Conservation (phyloP, 805 yeast species). For the Schwanniomyces vanrijiae region DNA sequence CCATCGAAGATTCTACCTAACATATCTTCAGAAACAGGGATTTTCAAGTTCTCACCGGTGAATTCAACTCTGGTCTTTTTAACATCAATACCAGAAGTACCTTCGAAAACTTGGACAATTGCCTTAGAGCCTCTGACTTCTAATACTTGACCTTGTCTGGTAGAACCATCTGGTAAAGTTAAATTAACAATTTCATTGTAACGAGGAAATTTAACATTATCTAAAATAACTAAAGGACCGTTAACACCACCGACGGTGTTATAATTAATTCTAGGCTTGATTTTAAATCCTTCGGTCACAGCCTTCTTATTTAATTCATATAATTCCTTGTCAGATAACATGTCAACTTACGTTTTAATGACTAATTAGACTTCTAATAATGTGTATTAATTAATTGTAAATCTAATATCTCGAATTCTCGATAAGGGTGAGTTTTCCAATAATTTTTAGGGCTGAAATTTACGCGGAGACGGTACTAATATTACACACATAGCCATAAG, state of each 20-base stretch:
- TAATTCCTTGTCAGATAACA: slow-evolving; percentile 44
- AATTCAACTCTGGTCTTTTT: slow-evolving; percentile 96
- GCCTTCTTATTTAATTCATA: slow-evolving; percentile 87
- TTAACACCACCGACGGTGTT: slow-evolving; percentile 98
- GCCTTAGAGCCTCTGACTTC: slow-evolving; percentile 98
- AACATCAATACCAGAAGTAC: slow-evolving; percentile 98
- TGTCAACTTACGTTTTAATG: slow-evolving; percentile 8
- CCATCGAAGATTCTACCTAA: slow-evolving; percentile 98
- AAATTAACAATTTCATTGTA: slow-evolving; percentile 95
- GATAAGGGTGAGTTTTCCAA: slow-evolving; percentile 9
- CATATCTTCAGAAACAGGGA: slow-evolving; percentile 95
- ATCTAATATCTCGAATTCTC: slow-evolving; percentile 2
- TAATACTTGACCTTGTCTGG: slow-evolving; percentile 95
- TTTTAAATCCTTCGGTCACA: slow-evolving; percentile 85
- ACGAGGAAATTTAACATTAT: slow-evolving; percentile 54
- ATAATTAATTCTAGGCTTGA: slow-evolving; percentile 87
- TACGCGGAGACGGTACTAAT: slow-evolving; percentile 3
- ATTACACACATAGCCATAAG: neutral
- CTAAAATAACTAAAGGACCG: slow-evolving; percentile 88
- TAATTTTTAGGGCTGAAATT: slow-evolving; percentile 4
- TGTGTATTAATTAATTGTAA: neutral
- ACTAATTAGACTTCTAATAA: neutral
- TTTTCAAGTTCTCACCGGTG: slow-evolving; percentile 90
- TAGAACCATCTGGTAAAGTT: slow-evolving; percentile 93
- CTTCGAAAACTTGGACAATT: slow-evolving; percentile 98